Evolutionary conservation across 116 monocot genomes (phyloP).

Genomic region (Cymodocea nodosa): DNA sequence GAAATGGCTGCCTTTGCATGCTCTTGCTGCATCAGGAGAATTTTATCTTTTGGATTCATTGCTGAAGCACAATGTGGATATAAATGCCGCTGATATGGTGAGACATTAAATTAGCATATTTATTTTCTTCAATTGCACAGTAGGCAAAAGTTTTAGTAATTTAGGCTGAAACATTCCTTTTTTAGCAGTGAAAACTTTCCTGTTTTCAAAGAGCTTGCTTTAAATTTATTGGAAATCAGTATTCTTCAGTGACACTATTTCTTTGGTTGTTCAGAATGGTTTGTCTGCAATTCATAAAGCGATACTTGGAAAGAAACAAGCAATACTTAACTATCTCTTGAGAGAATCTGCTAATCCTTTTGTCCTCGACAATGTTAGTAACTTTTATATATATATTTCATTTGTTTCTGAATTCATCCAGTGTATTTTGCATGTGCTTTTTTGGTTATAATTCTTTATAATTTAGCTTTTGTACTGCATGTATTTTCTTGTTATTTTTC

Average conservation of each 20-base stretch:
- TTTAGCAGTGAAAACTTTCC: background rate
- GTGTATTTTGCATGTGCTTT: too few relatives aligned
- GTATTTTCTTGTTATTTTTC: too few relatives aligned
- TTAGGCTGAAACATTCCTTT: background rate
- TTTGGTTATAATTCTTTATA: too few relatives aligned
- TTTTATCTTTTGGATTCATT: conserved; percentile 79
- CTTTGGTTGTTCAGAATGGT: conserved; percentile 53
- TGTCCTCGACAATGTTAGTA: conserved; percentile 62
- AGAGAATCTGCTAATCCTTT: conserved; percentile 92
- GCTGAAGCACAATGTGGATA: conserved; percentile 77
- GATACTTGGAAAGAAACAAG: conserved; percentile 78
- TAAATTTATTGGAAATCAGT: background rate
- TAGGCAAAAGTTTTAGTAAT: background rate
- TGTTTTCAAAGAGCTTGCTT: background rate
- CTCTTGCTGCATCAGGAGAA: conserved; percentile 81
- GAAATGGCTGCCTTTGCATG: conserved; percentile 89
- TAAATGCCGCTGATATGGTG: conserved; percentile 81
- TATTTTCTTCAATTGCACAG: background rate
- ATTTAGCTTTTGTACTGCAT: too few relatives aligned
- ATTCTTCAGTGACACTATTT: background rate
- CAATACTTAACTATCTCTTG: conserved; percentile 74
- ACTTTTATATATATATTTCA: background rate
- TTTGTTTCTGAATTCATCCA: too few relatives aligned
- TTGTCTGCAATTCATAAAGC: conserved; percentile 86
- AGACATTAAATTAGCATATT: background rate